Base-by-base conservation (phyloP, 73 alveolate species). In the Uronychia binucleata region DNA sequence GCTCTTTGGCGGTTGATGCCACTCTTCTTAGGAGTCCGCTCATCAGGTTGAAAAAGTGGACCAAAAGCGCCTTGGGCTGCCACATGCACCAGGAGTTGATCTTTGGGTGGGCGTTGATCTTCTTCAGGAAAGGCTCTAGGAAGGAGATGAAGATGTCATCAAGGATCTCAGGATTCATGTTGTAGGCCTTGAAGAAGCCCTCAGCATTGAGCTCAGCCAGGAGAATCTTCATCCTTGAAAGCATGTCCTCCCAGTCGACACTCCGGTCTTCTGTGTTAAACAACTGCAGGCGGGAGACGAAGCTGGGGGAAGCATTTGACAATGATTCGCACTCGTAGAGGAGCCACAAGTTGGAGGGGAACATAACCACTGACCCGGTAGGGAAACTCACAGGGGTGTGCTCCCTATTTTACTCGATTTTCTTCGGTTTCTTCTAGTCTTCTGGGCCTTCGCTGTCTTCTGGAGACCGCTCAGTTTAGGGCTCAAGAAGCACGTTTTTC, bases 301-400 rank as follows among this genome's bases (percentile, higher is more conserved):
- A 88, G 29, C 67, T 32, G 8, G 94, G 94, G 13, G 91, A 77
- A 27, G 84, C 79, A 58, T 88, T 84, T 33, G 58, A 46, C 11
- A 88, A 13, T 27, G 67, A 0, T 0, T 34, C 84, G n/a, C 87
- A 76, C 57, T 88, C 94, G 58, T 78, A 88, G 88, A 88, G 75
- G 28, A 88, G 31, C 59, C 35, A 77, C 26, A 88, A 74, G 33
- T 87, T 78, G 27, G 34, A 33, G 1, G 93, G 93, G 75, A 87
- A 77, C 82, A 35, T 35, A 13, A 77, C 81, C 0, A 77, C 58
- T 46, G 80, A 77, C 19, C 94, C 82, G 76, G 80, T 88, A 8
- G 94, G 84, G 75, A 78, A 78, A 25, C 46, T 25, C 28, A 78
- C 31, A 13, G 84, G 28, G 5, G 67, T 46, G 19, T 46, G 67